Evolutionary conservation across 75 land plant genomes (phyloP), one percentile per base, ranked within the genome.

Genomic region (Cunninghamia lanceolata): DNA sequence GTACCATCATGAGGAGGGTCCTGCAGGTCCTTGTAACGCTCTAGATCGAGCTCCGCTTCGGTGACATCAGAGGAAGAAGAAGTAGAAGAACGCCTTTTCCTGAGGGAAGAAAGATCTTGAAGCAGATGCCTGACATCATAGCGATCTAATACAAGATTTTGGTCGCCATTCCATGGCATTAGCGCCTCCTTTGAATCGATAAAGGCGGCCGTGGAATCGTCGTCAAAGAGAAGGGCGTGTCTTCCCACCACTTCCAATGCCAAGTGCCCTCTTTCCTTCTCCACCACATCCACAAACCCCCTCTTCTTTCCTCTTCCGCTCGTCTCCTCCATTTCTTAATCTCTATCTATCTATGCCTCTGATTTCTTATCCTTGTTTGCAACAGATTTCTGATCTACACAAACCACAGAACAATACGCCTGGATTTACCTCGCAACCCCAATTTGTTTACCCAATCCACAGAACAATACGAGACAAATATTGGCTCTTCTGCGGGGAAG

Each of bases 51-150:
- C 59, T 94, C 94, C n/a, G 88, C 84, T 14, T 81, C 38, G 9
- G 79, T 54, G 21, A 84, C 87, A 16, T 86, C 92, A 2, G 81
- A 75, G 68, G 39, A 47, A 11, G 38, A 84, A 46, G 82, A 85
- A n/a, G 91, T 81, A 52, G 88, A 54, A 25, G 76, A n/a, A 30
- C 84, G 85, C 83, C 77, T 81, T 25, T 47, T 81, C 34, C 77
- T 59, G 34, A 82, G 71, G 86, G 68, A 75, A 90, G 85, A 35
- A 86, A 88, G 82, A 91, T 91, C 81, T 52, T 42, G 79, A 87
- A 96, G 94, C 82, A 96, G 93, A 87, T 96, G 98, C 19, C 98
- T 93, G 46, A 93, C 98, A 85, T 96, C 98, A 92, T 94, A 96
- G 54, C 98, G 96, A 79, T 96, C 98, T 85, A 96, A 91, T 84